Conservation (phyloP, 1,139 yeast species). For the Schizosaccharomyces versatilis region DNA sequence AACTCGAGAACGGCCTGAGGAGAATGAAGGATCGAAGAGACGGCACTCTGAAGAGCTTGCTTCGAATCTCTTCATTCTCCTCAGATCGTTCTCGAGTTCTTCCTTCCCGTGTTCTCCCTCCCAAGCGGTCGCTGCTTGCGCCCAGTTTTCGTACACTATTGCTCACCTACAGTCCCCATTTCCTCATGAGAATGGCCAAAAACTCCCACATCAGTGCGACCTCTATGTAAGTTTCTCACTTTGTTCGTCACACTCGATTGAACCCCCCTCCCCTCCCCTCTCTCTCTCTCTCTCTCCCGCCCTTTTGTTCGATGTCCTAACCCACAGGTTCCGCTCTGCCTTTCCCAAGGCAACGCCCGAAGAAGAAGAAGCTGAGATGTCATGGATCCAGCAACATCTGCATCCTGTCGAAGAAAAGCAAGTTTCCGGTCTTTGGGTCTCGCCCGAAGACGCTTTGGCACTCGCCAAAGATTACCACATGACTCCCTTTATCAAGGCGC, state of each 20-base stretch:
- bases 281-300: too few species aligned
- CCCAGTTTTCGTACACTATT: too few species aligned
- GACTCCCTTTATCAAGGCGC: background rate
- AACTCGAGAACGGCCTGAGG: too few species aligned
- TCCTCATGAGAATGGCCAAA: background rate
- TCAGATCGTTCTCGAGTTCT: too few species aligned
- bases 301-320: background rate
- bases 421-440: background rate
- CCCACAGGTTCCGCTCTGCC: background rate
- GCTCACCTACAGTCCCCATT: background rate
- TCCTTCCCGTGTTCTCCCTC: too few species aligned
- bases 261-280: too few species aligned
- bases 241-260: background rate
- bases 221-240: background rate
- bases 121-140: too few species aligned
- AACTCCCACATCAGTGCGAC: conserved; percentile 1
- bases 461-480: background rate
- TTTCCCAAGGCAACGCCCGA: background rate
- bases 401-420: background rate
- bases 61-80: too few species aligned
- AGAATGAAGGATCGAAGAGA: too few species aligned
- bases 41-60: too few species aligned
- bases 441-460: background rate
- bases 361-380: background rate
- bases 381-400: background rate